Evolutionary conservation across 2,329 filamentous ascomycete genomes (phyloP).

Genomic region (Talaromyces sp.): DNA sequence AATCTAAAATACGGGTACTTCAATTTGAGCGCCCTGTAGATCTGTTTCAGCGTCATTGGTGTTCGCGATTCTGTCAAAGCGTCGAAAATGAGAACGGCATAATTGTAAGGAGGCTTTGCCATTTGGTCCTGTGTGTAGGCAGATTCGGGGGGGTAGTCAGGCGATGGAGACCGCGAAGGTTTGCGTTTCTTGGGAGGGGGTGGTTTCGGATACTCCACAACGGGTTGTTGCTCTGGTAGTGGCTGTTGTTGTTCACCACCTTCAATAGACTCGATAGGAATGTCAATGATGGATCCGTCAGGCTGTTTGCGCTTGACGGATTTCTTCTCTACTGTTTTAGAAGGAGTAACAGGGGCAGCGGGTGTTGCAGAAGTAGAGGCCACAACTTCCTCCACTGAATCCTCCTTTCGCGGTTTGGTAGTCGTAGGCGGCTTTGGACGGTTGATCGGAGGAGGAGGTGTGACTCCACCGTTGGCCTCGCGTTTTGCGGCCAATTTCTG

Average conservation of each 20-base stretch:
- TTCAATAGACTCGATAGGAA: constrained; percentile 43
- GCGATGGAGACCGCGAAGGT: constrained; percentile 57
- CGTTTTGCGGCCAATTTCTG: constrained; percentile 49
- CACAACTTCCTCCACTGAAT: constrained; percentile 29
- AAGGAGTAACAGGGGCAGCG: constrained; percentile 15
- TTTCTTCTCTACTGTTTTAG: constrained; percentile 43
- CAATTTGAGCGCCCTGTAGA: constrained; percentile 61
- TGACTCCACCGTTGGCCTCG: constrained; percentile 46
- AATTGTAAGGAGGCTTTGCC: constrained; percentile 59
- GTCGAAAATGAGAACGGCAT: constrained; percentile 62
- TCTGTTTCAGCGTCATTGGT: constrained; percentile 62
- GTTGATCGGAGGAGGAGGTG: constrained; percentile 38
- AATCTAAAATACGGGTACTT: constrained; percentile 61
- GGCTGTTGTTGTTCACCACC: constrained; percentile 28
- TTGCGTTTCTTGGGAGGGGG: constrained; percentile 50
- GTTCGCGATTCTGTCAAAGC: constrained; percentile 56
- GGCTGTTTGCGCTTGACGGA: constrained; percentile 48
- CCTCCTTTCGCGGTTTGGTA: constrained; percentile 28
- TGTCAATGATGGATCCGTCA: constrained; percentile 38
- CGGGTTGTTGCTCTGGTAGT: constrained; percentile 30
- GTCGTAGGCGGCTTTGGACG: constrained; percentile 26
- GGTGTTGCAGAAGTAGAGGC: background rate
- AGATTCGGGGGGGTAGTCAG: constrained; percentile 56
- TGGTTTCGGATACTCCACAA: constrained; percentile 42
- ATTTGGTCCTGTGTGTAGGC: constrained; percentile 62